Evolutionary conservation across 1,284 basidiomycete genomes (phyloP), one percentile per base, ranked within the genome.

Genomic region (Tilletia walkeri): DNA sequence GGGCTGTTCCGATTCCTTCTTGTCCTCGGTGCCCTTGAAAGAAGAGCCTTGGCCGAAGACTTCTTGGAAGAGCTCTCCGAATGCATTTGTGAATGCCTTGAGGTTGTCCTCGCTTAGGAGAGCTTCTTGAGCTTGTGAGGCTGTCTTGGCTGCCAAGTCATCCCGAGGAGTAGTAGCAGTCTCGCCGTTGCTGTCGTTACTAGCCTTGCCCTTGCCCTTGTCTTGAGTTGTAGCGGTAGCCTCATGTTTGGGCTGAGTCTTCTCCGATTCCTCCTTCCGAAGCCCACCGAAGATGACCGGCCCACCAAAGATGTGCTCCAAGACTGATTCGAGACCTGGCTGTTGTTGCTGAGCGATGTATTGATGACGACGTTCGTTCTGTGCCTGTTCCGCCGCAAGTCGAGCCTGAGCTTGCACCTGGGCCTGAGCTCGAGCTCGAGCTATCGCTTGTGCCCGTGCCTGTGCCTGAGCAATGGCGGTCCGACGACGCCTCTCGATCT

Each of bases 51-150:
- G 12, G 6, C 59, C 59, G 39, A 63, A 63, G 59, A 63, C 59
- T 41, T 63, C 34, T 14, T 63, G 59, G 59, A 63, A 63, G 34
- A 63, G 59, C 7, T 63, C 59, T 9, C 59, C 59, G n/a, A 63
- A 63, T 4, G 34, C 59, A 4, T 36, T 14, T 4, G 59, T 16
- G 59, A 63, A 63, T 34, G 59, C 36, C 18, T 63, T 38, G 30
- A 63, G 30, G 59, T 38, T 18, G 59, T 38, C 36, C 9, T 41
- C 36, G 59, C 38, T 39, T 3, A 18, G 38, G 59, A 63, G 30
- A 7, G 59, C 59, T 2, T 63, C 14, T 4, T 63, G 59, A 20
- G 59, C 59, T 63, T 63, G 34, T 16, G 30, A 39, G 30, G 36
- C 36, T 1, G 59, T n/a, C 59, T 63, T 63, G 59, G 59, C 59